Percentiles rank a stretch among this genome's conserved stretches.
Conservation (phyloP, 2,329 filamentous ascomycete species). For the Coniochaeta prunicola region DNA sequence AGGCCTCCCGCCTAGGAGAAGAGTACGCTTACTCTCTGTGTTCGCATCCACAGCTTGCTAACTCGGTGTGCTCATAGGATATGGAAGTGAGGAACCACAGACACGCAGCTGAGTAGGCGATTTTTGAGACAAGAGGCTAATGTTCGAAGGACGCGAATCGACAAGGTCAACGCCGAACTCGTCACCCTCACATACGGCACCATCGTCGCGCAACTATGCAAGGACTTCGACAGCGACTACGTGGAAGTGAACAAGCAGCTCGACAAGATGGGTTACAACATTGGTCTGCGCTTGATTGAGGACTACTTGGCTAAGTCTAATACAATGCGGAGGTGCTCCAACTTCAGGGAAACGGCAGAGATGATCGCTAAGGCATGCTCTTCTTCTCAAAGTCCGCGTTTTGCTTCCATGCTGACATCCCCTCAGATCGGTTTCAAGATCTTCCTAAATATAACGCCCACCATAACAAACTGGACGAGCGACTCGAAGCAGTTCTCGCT, state of each 20-base stretch:
- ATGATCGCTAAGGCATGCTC: slow-evolving; percentile 72
- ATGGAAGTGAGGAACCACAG: slow-evolving; percentile 68
- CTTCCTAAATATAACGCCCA: slow-evolving; percentile 92
- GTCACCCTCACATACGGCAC: slow-evolving; percentile 97
- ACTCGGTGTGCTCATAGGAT: slow-evolving; percentile 47
- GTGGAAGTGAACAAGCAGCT: slow-evolving; percentile 94
- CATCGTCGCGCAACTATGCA: slow-evolving; percentile 92
- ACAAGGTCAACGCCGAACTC: slow-evolving; percentile 97
- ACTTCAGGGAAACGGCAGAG: slow-evolving; percentile 93
- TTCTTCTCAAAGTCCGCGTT: not conserved
- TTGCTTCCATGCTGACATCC: slow-evolving; percentile 11
- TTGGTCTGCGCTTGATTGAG: slow-evolving; percentile 89
- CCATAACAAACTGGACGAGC: slow-evolving; percentile 89
- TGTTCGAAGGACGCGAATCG: slow-evolving; percentile 69
- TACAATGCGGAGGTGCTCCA: slow-evolving; percentile 78
- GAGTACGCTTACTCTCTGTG: slow-evolving; percentile 35
- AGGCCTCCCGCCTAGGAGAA: slow-evolving; percentile 54
- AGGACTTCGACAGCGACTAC: slow-evolving; percentile 93
- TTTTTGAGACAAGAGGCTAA: slow-evolving; percentile 10
- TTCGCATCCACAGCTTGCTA: slow-evolving; percentile 12
- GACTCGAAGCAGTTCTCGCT: slow-evolving; percentile 96
- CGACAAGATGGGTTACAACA: slow-evolving; percentile 99
- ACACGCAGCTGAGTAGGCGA: not conserved
- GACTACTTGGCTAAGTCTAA: slow-evolving; percentile 96
- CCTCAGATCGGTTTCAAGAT: slow-evolving; percentile 93